Evolutionary conservation across 129 eudicot genomes (phyloP), one percentile per base, ranked within the genome.

Genomic region (Flaveria bidentis): DNA sequence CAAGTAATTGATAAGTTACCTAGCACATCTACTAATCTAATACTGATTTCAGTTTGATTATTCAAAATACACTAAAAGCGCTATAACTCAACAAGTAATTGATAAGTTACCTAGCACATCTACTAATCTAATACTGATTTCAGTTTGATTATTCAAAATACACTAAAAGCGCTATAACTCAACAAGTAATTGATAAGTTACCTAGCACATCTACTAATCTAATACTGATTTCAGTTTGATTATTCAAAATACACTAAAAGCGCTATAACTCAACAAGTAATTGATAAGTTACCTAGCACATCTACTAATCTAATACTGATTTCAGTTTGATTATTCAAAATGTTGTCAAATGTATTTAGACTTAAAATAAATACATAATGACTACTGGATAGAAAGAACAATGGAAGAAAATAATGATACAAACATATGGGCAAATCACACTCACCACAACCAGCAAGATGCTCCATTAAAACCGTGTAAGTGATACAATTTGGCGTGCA

Each of bases 371-470:
- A 2, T 28, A 9, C 16, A 4, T 14, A 15, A n/a, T 18, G 41
- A 51, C 20, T 67, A 52, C 46, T 1, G 2, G 23, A 8, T 52
- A 16, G 22, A 67, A 72, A 41, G 30, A 55, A 49, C 22, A 4
- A 71, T 2, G 14, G 46, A 18, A 61, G 26, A 68, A 72, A 15
- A 67, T 20, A 68, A 39, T 8, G 15, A 28, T 1, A 72, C 41
- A 56, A 22, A 71, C 9, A 70, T 23, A 56, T 11, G 17, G n/a
- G 22, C 55, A 63, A 45, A 58, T 53, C 58, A 50, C 10, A 75
- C 95, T 84, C 74, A 93, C 98, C 98, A 85, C 85, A 84, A 65
- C 56, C 72, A 84, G 91, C 94, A 82, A 93, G 98, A 85, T 90
- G 90, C 69, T 86, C 96, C 98, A 93, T 93, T 63, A 93, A 81